Conservation (phyloP, 352 stramenopile genomes). For the Peronospora tabacina region DNA sequence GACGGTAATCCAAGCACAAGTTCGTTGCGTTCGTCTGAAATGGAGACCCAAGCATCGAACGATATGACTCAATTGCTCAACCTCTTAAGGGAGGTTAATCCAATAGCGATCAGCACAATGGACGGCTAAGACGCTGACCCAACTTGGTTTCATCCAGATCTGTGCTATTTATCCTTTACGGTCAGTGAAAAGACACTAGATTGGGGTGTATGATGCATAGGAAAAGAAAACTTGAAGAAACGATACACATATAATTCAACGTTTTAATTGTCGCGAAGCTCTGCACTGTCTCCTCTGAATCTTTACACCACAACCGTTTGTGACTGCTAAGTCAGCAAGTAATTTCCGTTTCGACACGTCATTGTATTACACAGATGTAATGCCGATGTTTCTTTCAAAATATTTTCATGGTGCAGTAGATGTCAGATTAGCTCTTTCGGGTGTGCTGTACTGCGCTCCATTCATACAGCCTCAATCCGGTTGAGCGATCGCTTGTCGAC, state of each 20-base stretch:
- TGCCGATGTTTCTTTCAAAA: no score
- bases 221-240: not conserved
- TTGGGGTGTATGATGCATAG: not conserved
- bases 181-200: not conserved
- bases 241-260: not conserved
- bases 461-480: not conserved
- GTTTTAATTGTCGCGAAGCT: not conserved
- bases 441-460: not conserved
- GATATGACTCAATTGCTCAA: slow-evolving; percentile 22
- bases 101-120: not conserved
- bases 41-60: slow-evolving; percentile 5
- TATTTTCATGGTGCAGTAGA: not conserved
- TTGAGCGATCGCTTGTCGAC: not conserved
- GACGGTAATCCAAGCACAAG: slow-evolving; percentile 3
- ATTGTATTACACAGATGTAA: not conserved
- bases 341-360: not conserved
- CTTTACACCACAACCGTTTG: no score
- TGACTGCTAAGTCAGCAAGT: not conserved
- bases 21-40: slow-evolving; percentile 1
- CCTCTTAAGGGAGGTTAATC: not conserved
- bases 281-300: not conserved
- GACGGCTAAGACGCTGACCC: not conserved
- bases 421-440: no score
- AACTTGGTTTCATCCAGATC: not conserved
- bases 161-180: not conserved